A percentile compares a stretch with the other conserved stretches of the same genome.
Conservation (phyloP, 108 stramenopile species). For the Nannochloropsis oceanica region DNA sequence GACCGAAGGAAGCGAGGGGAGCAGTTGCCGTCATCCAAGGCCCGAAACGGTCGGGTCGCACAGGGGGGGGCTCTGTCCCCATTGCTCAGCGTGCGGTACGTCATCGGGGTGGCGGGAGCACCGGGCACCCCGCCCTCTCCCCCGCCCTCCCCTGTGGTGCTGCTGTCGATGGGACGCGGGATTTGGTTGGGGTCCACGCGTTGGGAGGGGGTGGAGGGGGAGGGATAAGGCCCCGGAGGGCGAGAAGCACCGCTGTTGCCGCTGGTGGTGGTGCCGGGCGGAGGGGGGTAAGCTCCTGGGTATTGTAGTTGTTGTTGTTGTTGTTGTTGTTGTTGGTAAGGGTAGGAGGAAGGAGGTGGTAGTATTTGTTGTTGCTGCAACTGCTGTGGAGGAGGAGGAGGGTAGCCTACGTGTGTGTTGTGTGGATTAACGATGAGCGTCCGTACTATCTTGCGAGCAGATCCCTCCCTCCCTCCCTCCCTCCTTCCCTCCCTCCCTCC, state of each 20-base stretch:
- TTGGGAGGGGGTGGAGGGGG: background rate
- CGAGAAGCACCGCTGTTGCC: background rate
- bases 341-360: no score
- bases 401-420: no score
- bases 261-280: background rate
- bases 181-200: background rate
- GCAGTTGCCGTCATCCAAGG: slow-evolving; percentile 5
- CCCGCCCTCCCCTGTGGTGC: background rate
- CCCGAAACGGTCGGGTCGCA: background rate
- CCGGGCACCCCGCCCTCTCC: background rate
- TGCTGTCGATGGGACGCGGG: background rate
- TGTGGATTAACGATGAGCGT: no score
- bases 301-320: no score
- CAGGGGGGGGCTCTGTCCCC: background rate
- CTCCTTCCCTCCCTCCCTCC: background rate
- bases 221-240: background rate
- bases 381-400: no score
- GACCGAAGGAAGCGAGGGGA: slow-evolving; percentile 12
- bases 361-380: no score
- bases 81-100: background rate
- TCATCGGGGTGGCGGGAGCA: background rate
- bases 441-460: no score
- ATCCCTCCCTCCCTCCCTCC: background rate
- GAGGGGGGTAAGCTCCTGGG: background rate
- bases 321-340: no score